phyloP scores from a whole-genome alignment of 306 rosid species.

The Cicer bijugum region DNA sequence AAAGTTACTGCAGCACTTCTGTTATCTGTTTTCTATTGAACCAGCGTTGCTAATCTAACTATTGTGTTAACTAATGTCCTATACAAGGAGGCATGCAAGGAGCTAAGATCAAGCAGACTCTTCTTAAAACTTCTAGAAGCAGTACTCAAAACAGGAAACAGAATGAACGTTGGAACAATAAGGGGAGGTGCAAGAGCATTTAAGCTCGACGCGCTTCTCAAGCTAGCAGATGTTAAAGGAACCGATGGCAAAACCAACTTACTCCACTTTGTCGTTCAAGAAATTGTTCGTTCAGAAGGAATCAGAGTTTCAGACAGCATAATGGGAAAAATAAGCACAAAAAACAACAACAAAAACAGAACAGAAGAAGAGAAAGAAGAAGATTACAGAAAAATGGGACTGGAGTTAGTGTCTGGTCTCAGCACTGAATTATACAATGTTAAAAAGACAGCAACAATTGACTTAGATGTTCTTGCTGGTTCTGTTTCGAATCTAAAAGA shows the following conservation, averaged over 20 bases:
- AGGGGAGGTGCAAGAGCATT: conserved; percentile 95
- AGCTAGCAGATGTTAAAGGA: conserved; percentile 91
- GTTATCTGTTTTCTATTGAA: too few species aligned
- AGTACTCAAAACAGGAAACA: conserved; percentile 90
- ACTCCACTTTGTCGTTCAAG: conserved; percentile 95
- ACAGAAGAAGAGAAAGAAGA: conserved; percentile 79
- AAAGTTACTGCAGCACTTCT: too few species aligned
- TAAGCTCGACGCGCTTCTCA: conserved; percentile 88
- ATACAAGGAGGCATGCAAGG: conserved; percentile 92
- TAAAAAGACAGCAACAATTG: conserved; percentile 84
- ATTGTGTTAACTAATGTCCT: conserved; percentile 16
- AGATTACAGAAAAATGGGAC: conserved; percentile 83
- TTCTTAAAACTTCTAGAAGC: conserved; percentile 89
- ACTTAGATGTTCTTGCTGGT: conserved; percentile 78
- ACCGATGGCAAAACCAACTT: conserved; percentile 87
- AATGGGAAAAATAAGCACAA: conserved; percentile 84
- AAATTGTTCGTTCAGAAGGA: conserved; percentile 80
- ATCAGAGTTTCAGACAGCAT: conserved; percentile 86
- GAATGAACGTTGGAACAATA: conserved; percentile 96
- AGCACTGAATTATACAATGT: conserved; percentile 88
- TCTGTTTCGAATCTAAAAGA: conserved; percentile 70
- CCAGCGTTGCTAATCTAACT: neutral
- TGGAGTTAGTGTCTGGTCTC: conserved; percentile 82
- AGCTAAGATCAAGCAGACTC: conserved; percentile 88
- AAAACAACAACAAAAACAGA: conserved; percentile 58